A percentile compares a stretch with the other conserved stretches of the same genome.
phyloP scores from a whole-genome alignment of 2,329 filamentous ascomycete species.

The Cytospora piceicola region DNA sequence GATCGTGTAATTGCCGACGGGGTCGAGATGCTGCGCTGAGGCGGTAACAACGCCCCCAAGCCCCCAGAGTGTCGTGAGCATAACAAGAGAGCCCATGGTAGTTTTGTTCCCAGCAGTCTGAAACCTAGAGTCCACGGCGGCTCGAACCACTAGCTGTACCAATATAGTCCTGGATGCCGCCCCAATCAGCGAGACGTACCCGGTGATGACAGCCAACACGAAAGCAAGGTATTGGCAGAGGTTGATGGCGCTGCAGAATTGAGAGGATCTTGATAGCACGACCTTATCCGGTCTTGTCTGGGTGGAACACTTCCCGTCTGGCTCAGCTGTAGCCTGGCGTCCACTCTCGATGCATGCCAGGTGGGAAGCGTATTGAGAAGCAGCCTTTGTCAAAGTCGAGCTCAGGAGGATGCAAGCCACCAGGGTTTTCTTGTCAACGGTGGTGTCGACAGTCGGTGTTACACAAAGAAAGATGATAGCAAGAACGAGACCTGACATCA shows the following conservation, averaged over 20 bases:
- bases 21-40: background rate
- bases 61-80: background rate
- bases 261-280: background rate
- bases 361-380: slow-evolving; percentile 10
- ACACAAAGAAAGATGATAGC: background rate
- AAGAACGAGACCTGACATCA: background rate
- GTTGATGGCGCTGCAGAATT: slow-evolving; percentile 11
- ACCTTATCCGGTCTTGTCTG: background rate
- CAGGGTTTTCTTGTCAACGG: background rate
- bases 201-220: background rate
- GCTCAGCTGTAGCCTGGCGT: background rate
- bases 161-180: slow-evolving; percentile 1
- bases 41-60: background rate
- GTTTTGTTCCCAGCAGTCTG: background rate
- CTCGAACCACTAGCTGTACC: slow-evolving; percentile 5
- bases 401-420: slow-evolving; percentile 7
- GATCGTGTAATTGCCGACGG: slow-evolving; percentile 8
- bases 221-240: slow-evolving; percentile 4
- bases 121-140: background rate
- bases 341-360: slow-evolving; percentile 1
- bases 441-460: background rate
- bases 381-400: slow-evolving; percentile 6
- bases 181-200: background rate
- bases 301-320: background rate
- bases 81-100: background rate